phyloP scores from a whole-genome alignment of 2,329 filamentous ascomycete genomes.

The Penicillium aurantiogriseum region DNA sequence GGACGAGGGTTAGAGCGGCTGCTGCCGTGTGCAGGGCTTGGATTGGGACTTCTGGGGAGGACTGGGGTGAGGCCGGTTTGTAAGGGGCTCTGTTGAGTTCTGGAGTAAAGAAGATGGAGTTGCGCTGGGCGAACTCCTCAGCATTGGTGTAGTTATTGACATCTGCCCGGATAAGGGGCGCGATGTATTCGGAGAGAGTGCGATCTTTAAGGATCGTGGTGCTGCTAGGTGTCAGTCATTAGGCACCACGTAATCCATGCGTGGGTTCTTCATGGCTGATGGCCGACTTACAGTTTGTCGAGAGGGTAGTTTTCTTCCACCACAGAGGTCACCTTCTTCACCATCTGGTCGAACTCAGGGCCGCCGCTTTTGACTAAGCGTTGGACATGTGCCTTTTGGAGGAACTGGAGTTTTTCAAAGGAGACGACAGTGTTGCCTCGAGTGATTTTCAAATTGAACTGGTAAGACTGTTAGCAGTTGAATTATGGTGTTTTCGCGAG shows the following conservation, averaged over 20 bases:
- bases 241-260: background rate
- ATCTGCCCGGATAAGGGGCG: constrained; percentile 53
- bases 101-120: constrained; percentile 58
- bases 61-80: constrained; percentile 17
- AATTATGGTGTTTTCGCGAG: background rate
- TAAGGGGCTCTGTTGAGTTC: constrained; percentile 29
- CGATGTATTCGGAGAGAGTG: constrained; percentile 49
- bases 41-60: constrained; percentile 30
- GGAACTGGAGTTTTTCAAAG: constrained; percentile 73
- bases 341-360: constrained; percentile 41
- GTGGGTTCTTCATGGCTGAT: background rate
- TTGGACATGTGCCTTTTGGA: constrained; percentile 70
- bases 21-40: constrained; percentile 45
- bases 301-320: constrained; percentile 25
- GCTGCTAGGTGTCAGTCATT: constrained; percentile 18
- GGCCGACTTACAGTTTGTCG: constrained; percentile 31
- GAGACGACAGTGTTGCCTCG: constrained; percentile 84
- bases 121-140: constrained; percentile 55
- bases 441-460: constrained; percentile 86
- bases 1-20: constrained; percentile 45
- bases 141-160: constrained; percentile 59
- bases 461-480: constrained; percentile 24
- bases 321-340: constrained; percentile 33
- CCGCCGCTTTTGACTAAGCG: constrained; percentile 49
- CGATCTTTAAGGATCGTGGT: constrained; percentile 32